Evolutionary conservation across 495 filamentous ascomycete genomes (phyloP), one percentile per base, ranked within the genome.

Genomic region (Aeminium ludgeri): DNA sequence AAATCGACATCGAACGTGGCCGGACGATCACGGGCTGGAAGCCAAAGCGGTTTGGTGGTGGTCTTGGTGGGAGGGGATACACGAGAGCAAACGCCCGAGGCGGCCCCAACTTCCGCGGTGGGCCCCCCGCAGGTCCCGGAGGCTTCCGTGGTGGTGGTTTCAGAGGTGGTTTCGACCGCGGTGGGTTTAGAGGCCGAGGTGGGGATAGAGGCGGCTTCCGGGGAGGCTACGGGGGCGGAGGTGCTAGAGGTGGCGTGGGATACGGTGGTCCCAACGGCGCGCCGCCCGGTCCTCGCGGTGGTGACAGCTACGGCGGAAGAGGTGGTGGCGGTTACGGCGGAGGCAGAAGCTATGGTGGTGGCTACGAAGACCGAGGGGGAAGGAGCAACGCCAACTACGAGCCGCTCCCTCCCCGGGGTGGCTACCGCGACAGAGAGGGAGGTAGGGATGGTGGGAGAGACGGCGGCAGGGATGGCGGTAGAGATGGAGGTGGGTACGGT

Each of bases 1-100:
- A 91, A 55, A 86, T 97, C 43, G 89, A 97, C 60, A 87, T 95
- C 36, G 89, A 97, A 60, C 79, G 91, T 55, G 91, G 89, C 47
- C 80, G 89, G 41, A 95, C 89, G 28, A 84, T 93, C 34, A 82
- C 82, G 53, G 86, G 81, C 34, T 97, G 89, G 89, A 83, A 82
- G 55, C 89, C 89, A 40, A 76, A 81, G 38, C 83, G 89, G 28
- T 79, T 87, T 32, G 89, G 87, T 40, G 89, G 89, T 51, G 91
- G 91, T 20, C 69, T 94, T 11, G 89, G 91, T 29, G 86, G 86
- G 25, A 80, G 87, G 49, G 80, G 82, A 30, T 95, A 96, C 62
- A 95, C 87, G 25, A 93, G 91, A 59, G 72, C 78, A 65, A 74
- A 46, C 70, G 80, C 18, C 65, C 8, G 5, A 8, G 36, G 73